Percentiles rank a stretch among this genome's conserved stretches.
Evolutionary conservation across 2,329 filamentous ascomycete genomes (phyloP).

Genomic region (Harringtonia lauricola): DNA sequence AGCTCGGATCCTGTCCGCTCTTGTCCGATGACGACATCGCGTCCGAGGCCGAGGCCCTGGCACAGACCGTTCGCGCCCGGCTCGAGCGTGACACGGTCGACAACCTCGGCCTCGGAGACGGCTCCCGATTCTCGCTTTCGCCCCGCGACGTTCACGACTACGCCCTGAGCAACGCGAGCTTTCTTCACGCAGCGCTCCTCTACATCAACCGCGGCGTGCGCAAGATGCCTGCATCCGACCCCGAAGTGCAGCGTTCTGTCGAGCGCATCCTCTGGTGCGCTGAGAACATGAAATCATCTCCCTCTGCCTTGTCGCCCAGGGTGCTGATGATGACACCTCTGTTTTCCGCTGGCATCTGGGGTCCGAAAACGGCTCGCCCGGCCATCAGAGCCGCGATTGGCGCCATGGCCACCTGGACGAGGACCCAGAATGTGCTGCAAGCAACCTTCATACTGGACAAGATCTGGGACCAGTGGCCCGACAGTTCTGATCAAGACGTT

Average conservation of each 20-base stretch:
- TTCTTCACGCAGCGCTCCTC: conserved; percentile 7
- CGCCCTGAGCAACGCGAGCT: conserved; percentile 8
- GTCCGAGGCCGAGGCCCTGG: conserved; percentile 4
- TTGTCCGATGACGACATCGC: conserved; percentile 6
- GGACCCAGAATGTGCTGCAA: conserved; percentile 3
- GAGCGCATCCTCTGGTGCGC: conserved; percentile 6
- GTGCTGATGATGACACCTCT: conserved; percentile 8
- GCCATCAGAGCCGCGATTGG: conserved; percentile 1
- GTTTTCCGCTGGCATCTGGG: conserved; percentile 8
- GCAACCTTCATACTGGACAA: conserved; percentile 3
- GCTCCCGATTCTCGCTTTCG: conserved; percentile 1
- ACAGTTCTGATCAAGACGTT: background rate
- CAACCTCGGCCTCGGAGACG: conserved; percentile 1
- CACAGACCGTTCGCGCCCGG: conserved; percentile 1
- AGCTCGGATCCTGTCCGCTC: background rate
- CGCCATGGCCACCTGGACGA: conserved; percentile 6
- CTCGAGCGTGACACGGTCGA: conserved; percentile 2
- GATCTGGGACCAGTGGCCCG: conserved; percentile 4
- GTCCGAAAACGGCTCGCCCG: background rate
- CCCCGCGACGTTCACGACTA: conserved; percentile 7
- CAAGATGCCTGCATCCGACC: conserved; percentile 1
- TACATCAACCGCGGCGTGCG: conserved; percentile 6
- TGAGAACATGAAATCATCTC: conserved; percentile 5
- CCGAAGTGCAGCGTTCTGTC: conserved; percentile 6
- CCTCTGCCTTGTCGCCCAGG: conserved; percentile 5